Evolutionary conservation across 2,329 filamentous ascomycete genomes (phyloP).

Genomic region (Aspergillus aculeatinus): DNA sequence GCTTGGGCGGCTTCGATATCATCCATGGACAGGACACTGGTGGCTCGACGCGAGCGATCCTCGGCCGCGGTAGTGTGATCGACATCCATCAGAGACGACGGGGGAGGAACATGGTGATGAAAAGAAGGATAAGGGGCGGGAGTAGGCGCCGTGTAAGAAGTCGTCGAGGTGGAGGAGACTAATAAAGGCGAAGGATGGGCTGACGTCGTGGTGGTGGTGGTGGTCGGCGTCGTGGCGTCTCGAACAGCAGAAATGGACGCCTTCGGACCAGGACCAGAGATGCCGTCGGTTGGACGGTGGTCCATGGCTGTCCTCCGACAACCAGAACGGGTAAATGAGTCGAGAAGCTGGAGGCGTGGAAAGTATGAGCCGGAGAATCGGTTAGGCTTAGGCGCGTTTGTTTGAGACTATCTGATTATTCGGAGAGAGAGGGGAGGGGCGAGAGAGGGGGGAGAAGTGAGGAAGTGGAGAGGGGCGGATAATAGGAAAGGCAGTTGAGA

Average conservation of each 20-base stretch:
- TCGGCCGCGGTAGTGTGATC: constrained; percentile 36
- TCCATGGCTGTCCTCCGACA: constrained; percentile 21
- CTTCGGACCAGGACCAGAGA: constrained; percentile 15
- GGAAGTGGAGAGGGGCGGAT: background rate
- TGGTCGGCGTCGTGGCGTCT: constrained; percentile 13
- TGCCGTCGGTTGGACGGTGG: constrained; percentile 17
- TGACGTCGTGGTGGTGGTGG: constrained; percentile 5
- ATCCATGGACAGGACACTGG: constrained; percentile 50
- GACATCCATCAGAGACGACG: constrained; percentile 37
- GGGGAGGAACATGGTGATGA: constrained; percentile 28
- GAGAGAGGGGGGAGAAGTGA: background rate
- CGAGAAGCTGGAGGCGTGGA: background rate
- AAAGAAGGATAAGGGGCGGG: constrained; percentile 15
- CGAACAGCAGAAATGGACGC: constrained; percentile 16
- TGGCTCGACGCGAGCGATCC: constrained; percentile 44
- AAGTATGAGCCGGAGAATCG: background rate
- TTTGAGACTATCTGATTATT: background rate
- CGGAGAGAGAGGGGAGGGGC: background rate
- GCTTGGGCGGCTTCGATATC: constrained; percentile 67
- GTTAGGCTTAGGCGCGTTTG: background rate
- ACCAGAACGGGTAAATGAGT: constrained; percentile 5
- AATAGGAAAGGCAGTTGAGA: background rate
- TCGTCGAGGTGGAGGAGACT: constrained; percentile 15
- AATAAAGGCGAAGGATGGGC: constrained; percentile 12
- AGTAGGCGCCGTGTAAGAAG: constrained; percentile 16